phyloP scores from a whole-genome alignment of 495 filamentous ascomycete species.

The Neurospora sp. region DNA sequence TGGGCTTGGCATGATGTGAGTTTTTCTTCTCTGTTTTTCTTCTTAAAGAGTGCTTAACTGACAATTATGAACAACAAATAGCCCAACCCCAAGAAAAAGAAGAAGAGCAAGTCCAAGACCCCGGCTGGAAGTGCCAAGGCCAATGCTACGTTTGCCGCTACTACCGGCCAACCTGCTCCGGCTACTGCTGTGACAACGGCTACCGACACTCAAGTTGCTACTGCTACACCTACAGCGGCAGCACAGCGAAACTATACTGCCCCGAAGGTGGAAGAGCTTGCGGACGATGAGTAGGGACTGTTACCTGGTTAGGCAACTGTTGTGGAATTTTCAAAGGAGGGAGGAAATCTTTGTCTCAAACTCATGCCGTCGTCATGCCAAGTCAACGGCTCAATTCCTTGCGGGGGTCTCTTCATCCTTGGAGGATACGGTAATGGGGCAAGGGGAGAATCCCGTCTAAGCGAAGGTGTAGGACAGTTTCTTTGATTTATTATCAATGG shows the following conservation, averaged over 20 bases:
- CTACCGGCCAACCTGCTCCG: conserved; percentile 43
- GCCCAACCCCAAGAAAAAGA: conserved; percentile 36
- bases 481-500: neutral
- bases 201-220: conserved; percentile 38
- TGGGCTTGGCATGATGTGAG: conserved; percentile 98
- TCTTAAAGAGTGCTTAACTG: conserved; percentile 3
- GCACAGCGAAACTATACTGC: conserved; percentile 36
- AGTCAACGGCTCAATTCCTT: too few species aligned
- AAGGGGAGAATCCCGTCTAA: neutral
- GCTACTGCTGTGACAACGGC: conserved; percentile 51
- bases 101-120: conserved; percentile 54
- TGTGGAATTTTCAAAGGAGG: neutral
- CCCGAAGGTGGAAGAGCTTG: conserved; percentile 57
- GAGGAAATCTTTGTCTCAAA: neutral
- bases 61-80: neutral
- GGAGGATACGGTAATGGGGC: neutral
- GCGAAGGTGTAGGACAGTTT: neutral
- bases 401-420: neutral
- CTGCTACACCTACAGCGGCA: conserved; percentile 24
- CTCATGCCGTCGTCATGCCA: neutral
- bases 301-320: neutral
- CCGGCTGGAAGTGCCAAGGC: conserved; percentile 29
- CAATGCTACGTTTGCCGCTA: conserved; percentile 31
- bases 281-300: conserved; percentile 41
- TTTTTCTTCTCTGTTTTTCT: conserved; percentile 7